These are phyloP conservation scores for Candida sanyaensis DNA, from an alignment of 1,139 yeast genomes.

Conservation along the genomic window DNA sequence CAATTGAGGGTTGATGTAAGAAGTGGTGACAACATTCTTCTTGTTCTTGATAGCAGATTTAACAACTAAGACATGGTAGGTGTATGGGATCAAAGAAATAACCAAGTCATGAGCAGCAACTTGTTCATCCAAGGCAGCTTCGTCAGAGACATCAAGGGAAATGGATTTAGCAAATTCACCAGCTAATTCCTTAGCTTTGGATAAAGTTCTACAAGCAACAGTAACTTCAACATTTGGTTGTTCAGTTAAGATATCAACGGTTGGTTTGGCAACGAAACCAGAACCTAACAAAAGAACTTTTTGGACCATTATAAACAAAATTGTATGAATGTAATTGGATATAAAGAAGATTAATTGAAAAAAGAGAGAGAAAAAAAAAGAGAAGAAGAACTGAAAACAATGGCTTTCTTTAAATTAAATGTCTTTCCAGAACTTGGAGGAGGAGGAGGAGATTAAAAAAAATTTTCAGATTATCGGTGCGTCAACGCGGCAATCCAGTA, in stretches of 20 bases:
- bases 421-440: background rate
- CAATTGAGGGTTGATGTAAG: slow-evolving; percentile 93
- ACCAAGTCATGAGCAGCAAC: slow-evolving; percentile 81
- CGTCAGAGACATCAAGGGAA: slow-evolving; percentile 85
- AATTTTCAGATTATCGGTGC: background rate
- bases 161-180: slow-evolving; percentile 79
- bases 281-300: slow-evolving; percentile 89
- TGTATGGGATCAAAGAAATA: slow-evolving; percentile 94
- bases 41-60: slow-evolving; percentile 89
- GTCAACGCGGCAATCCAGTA: slow-evolving; percentile 1
- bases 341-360: background rate
- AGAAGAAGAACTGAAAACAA: background rate
- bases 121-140: slow-evolving; percentile 71
- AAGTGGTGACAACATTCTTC: slow-evolving; percentile 93
- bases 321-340: background rate
- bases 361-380: background rate
- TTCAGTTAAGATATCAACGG: slow-evolving; percentile 85
- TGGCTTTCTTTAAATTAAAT: background rate
- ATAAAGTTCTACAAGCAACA: slow-evolving; percentile 91
- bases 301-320: slow-evolving; percentile 17
- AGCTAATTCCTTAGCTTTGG: slow-evolving; percentile 85
- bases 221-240: slow-evolving; percentile 85
- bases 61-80: slow-evolving; percentile 89
- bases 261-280: slow-evolving; percentile 98
- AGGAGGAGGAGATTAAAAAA: background rate